These are phyloP conservation scores for Rhizoclosmatium sp. DNA, from an alignment of 192 early-diverging fungal species.

Conservation along the genomic window DNA sequence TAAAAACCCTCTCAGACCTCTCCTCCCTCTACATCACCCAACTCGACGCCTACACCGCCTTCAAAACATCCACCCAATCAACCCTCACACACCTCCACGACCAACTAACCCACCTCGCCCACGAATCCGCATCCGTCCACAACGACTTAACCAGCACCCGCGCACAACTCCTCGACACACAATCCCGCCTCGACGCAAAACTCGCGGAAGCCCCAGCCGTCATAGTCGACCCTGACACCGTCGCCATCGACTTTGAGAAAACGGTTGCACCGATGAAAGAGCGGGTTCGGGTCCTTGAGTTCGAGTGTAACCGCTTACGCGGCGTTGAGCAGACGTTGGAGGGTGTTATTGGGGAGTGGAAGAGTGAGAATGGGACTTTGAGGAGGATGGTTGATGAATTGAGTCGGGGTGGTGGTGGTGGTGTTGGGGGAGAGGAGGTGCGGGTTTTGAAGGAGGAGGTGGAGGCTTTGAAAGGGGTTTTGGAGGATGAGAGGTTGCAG, in stretches of 20 bases:
- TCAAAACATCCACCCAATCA: not conserved
- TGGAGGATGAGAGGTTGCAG: conserved; percentile 22
- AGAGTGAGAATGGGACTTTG: conserved; percentile 27
- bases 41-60: not conserved
- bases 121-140: not conserved
- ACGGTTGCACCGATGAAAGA: not conserved
- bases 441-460: not conserved
- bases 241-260: conserved; percentile 11
- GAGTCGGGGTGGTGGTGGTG: not conserved
- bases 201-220: not conserved
- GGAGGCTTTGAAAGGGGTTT: not conserved
- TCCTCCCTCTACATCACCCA: conserved; percentile 9
- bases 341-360: conserved; percentile 17
- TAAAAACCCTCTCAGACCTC: conserved; percentile 1
- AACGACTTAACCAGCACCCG: not conserved
- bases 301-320: conserved; percentile 8
- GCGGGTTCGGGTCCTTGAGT: conserved; percentile 6
- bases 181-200: not conserved
- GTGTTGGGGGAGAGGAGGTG: not conserved
- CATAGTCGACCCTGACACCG: not conserved
- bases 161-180: not conserved
- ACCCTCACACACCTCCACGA: not conserved
- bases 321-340: conserved; percentile 15
- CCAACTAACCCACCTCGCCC: not conserved
- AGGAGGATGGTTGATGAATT: conserved; percentile 27